Evolutionary conservation across 148 eudicot genomes (phyloP).

Genomic region (Fagopyrum homotropicum): DNA sequence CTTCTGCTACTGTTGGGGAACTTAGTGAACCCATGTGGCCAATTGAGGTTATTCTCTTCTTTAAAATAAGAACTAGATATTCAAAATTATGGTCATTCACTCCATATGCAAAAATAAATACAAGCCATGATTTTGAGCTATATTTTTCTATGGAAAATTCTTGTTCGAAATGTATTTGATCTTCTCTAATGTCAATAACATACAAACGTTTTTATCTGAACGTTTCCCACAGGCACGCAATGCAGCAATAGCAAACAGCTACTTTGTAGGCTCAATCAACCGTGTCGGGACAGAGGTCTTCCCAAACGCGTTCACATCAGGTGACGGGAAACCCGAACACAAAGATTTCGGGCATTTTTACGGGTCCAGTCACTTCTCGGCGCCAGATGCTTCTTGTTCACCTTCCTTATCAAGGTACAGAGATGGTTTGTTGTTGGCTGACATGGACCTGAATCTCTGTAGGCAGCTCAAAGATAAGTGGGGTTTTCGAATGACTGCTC

Average conservation of each 20-base stretch:
- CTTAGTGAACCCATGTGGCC: conserved; percentile 99
- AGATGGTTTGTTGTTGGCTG: conserved; percentile 79
- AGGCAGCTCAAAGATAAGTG: conserved; percentile 89
- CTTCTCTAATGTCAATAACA: not conserved
- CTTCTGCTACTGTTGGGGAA: conserved; percentile 95
- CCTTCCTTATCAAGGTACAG: conserved; percentile 77
- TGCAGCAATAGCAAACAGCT: conserved; percentile 93
- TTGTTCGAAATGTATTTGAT: not conserved
- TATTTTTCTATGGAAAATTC: not conserved
- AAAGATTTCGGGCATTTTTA: conserved; percentile 92
- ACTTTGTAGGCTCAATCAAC: conserved; percentile 88
- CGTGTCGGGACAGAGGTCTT: conserved; percentile 91
- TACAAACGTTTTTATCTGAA: not conserved
- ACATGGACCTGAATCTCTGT: conserved; percentile 94
- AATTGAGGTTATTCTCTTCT: conserved; percentile 52
- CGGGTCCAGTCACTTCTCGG: conserved; percentile 91
- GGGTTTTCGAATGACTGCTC: conserved; percentile 93
- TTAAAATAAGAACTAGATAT: not conserved
- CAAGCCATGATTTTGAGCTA: not conserved
- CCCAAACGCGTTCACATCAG: conserved; percentile 92
- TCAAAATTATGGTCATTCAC: not conserved
- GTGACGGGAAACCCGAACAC: conserved; percentile 95
- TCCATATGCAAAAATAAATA: not conserved
- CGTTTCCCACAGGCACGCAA: conserved; percentile 69
- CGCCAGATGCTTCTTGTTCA: conserved; percentile 93